These are phyloP conservation scores for Limonium bicolor DNA, from an alignment of 148 eudicot species.

Conservation along the genomic window DNA sequence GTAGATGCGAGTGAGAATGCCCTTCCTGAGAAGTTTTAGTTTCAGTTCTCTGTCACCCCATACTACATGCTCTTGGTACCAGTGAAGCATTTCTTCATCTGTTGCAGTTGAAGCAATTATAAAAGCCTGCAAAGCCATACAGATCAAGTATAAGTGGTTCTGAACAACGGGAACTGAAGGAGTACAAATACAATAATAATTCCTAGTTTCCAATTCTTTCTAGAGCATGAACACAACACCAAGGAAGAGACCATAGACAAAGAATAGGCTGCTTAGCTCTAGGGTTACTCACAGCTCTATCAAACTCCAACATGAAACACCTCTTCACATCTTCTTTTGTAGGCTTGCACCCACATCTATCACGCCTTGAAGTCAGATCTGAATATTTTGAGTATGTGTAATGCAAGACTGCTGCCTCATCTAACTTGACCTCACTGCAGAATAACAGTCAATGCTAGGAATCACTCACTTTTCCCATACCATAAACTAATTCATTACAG, in stretches of 20 bases:
- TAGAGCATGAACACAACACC: too few species aligned
- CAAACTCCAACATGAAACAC: conserved; percentile 59
- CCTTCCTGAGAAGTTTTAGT: conserved; percentile 23
- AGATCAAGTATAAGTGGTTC: too few species aligned
- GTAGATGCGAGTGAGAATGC: conserved; percentile 41
- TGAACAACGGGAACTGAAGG: too few species aligned
- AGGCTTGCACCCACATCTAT: conserved; percentile 56
- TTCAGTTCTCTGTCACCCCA: conserved; percentile 29
- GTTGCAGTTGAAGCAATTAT: conserved; percentile 51
- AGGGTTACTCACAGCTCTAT: conserved; percentile 49
- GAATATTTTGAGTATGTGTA: conserved; percentile 49
- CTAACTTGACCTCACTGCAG: conserved; percentile 33
- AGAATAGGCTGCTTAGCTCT: too few species aligned
- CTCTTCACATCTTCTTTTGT: conserved; percentile 42
- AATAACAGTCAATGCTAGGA: too few species aligned
- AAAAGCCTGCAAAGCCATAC: conserved; percentile 49
- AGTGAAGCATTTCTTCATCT: conserved; percentile 39
- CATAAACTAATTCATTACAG: too few species aligned
- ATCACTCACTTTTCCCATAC: too few species aligned
- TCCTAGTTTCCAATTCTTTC: too few species aligned
- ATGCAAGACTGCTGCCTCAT: conserved; percentile 67
- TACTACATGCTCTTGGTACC: conserved; percentile 49
- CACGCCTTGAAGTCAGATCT: conserved; percentile 48
- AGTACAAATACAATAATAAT: too few species aligned
- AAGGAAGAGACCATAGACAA: too few species aligned